Evolutionary conservation across 805 yeast genomes (phyloP), one percentile per base, ranked within the genome.

Genomic region (Candida glaebosa): DNA sequence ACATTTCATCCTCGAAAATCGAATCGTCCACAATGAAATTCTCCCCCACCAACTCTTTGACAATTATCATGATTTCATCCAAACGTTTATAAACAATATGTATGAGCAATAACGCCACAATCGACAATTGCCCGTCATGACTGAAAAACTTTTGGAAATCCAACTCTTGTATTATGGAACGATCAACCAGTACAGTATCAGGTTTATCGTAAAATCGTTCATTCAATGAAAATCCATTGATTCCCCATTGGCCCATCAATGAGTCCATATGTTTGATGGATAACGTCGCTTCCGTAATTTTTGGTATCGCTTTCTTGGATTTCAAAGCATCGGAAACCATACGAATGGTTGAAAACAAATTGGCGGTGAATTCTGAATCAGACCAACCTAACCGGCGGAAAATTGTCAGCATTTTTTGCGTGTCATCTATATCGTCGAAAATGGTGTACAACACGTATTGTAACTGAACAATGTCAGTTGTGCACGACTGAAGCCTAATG

Each of bases 1-100:
- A 34, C 19, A 22, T 16, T 12, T 34, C 37, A 19, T 19, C 26
- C 8, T 34, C 37, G 14, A 34, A 34, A 20, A 34, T 20, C 6
- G 37, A 18, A 6, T 18, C 37, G 24, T 34, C 37, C 10, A 18
- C 9, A 18, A 34, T 6, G 26, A 8, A 65, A 44, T 57, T 57
- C 36, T 65, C 70, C 9, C 70, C 69, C 8, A 65, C 69, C 34
- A 65, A 49, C 5, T 57, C 51, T 38, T 63, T 65, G 19, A 58
- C 54, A 12, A 54, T 43, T 5, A 63, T 41, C 37, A 58, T 56
- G 3, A 57, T 51, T 40, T 60, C 61, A 45, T 65, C 70, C 3
- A 63, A 37, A 17, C 58, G 48, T 32, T 52, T 49, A 38, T 62
- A 65, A 3, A 61, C 56, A 45, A 62, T 41, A 43, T 65, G 70